phyloP scores from a whole-genome alignment of 352 stramenopile species.

The Thraustotheca clavata region DNA sequence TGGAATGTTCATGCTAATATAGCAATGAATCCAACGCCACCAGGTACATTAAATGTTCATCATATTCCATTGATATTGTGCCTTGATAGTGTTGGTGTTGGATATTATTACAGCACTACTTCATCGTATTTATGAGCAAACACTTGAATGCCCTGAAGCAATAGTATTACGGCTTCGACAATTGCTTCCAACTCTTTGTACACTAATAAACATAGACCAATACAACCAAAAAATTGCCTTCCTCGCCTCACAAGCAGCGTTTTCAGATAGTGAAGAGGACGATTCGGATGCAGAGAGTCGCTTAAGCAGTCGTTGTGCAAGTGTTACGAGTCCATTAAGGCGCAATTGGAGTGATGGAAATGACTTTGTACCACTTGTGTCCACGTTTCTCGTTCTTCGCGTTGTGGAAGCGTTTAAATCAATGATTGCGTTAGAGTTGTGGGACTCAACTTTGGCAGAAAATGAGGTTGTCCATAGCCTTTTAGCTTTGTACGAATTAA shows the following conservation, averaged over 20 bases:
- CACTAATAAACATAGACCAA: not conserved
- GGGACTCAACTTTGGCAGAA: not conserved
- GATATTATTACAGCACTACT: not conserved
- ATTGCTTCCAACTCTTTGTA: not conserved
- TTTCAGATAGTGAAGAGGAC: constrained; percentile 3
- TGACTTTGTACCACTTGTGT: not conserved
- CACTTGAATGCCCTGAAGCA: not conserved
- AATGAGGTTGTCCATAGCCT: not conserved
- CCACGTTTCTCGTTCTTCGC: not conserved
- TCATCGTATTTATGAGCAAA: not conserved
- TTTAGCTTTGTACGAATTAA: not conserved
- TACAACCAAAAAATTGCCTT: not conserved
- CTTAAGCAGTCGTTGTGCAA: not conserved
- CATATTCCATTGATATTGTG: not conserved
- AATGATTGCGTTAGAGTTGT: not conserved
- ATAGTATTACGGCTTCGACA: not conserved
- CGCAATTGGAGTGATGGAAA: not conserved
- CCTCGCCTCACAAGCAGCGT: not conserved
- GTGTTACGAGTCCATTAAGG: not conserved
- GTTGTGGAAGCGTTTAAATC: not conserved
- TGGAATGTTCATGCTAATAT: not conserved
- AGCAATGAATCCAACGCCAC: not conserved
- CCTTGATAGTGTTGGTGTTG: constrained; percentile 2
- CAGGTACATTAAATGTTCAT: not conserved
- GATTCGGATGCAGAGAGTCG: not conserved